Percentiles rank a stretch among this genome's conserved stretches.
These are phyloP conservation scores for Penstemon davidsonii DNA, from an alignment of 257 asterid species.

Conservation along the genomic window DNA sequence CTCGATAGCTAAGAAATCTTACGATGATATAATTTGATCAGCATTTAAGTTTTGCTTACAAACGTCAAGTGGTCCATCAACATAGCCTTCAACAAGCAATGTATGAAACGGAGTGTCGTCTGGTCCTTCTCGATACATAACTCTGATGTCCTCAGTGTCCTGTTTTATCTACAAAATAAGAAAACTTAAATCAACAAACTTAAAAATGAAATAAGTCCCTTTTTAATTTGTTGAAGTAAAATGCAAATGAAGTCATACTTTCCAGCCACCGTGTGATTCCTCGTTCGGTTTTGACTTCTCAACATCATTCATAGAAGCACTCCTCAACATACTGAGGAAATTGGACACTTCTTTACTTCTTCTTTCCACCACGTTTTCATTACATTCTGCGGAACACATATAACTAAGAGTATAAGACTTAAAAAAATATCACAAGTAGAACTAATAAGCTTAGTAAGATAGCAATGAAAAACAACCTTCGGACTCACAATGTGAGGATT, in stretches of 20 bases:
- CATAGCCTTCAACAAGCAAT: constrained; percentile 85
- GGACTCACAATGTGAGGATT: constrained; percentile 35
- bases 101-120: constrained; percentile 86
- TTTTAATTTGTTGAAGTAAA: not conserved
- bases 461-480: constrained; percentile 37
- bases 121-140: constrained; percentile 93
- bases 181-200: not conserved
- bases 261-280: constrained; percentile 57
- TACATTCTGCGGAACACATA: constrained; percentile 47
- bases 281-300: constrained; percentile 46
- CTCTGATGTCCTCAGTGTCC: constrained; percentile 82
- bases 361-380: constrained; percentile 47
- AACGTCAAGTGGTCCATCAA: constrained; percentile 87
- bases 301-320: constrained; percentile 50
- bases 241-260: constrained; percentile 45
- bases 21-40: constrained; percentile 9
- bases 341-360: constrained; percentile 68
- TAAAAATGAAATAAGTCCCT: not conserved
- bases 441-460: not conserved
- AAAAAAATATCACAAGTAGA: not conserved
- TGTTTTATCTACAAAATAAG: constrained; percentile 61
- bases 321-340: constrained; percentile 76
- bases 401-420: not conserved
- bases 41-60: constrained; percentile 57
- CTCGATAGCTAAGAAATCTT: not conserved